Percentiles rank a stretch among this genome's conserved stretches.
These are phyloP conservation scores for Xylariales sp. DNA, from an alignment of 2,329 filamentous ascomycete genomes.

Conservation along the genomic window DNA sequence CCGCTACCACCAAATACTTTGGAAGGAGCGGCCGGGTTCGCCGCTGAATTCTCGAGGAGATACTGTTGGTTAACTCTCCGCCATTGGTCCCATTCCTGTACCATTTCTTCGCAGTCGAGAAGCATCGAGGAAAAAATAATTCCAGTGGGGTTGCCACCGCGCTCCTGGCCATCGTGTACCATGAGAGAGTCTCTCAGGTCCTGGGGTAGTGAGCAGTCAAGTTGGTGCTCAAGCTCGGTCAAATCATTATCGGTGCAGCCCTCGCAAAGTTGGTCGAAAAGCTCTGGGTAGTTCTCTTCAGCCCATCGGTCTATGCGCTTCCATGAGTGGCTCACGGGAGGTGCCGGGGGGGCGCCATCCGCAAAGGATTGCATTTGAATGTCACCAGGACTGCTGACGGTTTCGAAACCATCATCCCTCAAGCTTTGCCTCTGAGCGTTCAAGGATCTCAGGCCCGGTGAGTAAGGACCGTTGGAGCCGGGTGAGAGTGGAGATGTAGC, in stretches of 20 bases:
- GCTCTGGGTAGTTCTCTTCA: conserved; percentile 93
- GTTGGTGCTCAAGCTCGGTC: conserved; percentile 94
- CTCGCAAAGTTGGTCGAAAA: conserved; percentile 92
- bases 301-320: conserved; percentile 92
- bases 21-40: conserved; percentile 71
- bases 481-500: conserved; percentile 58
- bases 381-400: conserved; percentile 76
- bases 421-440: conserved; percentile 71
- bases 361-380: conserved; percentile 97
- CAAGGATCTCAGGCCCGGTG: conserved; percentile 87
- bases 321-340: conserved; percentile 91
- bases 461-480: conserved; percentile 79
- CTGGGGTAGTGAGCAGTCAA: conserved; percentile 92
- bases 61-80: conserved; percentile 92
- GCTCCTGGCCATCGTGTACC: conserved; percentile 96
- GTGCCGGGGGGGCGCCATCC: conserved; percentile 89
- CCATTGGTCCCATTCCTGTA: conserved; percentile 98
- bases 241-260: conserved; percentile 93
- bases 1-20: conserved; percentile 76
- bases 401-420: conserved; percentile 75
- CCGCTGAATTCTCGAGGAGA: conserved; percentile 70
- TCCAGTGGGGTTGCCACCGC: conserved; percentile 88
- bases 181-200: conserved; percentile 93
- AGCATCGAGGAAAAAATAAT: conserved; percentile 96
- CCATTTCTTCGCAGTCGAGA: conserved; percentile 96